Percentiles rank a stretch among this genome's conserved stretches.
Evolutionary conservation across 768 basidiomycete species (phyloP).

Genomic region (Galerina marginata): DNA sequence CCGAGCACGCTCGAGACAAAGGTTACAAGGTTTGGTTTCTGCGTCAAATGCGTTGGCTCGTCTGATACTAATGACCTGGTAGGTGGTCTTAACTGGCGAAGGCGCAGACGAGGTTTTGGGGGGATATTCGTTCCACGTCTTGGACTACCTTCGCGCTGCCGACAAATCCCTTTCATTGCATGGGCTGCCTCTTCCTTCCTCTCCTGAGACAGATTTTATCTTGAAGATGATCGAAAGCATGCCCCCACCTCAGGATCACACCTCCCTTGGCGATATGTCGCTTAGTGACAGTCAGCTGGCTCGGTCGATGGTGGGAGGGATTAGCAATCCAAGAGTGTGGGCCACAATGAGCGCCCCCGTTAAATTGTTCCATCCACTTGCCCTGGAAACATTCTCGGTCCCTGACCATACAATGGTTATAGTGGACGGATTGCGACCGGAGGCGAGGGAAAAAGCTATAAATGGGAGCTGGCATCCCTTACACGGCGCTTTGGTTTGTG

Average conservation of each 20-base stretch:
- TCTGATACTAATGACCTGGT: background rate
- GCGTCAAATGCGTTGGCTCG: background rate
- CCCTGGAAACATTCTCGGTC: background rate
- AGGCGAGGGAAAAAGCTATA: background rate
- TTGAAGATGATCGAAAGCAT: constrained; percentile 3
- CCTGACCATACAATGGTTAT: background rate
- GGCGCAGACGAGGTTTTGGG: background rate
- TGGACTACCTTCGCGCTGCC: background rate
- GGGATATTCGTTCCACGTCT: background rate
- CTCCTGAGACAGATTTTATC: background rate
- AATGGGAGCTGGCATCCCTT: background rate
- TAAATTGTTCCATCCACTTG: background rate
- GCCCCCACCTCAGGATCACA: constrained; percentile 2
- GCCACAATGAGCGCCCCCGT: constrained; percentile 1
- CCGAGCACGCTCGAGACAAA: background rate
- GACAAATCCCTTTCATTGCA: background rate
- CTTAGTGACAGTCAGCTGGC: background rate
- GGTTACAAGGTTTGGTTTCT: background rate
- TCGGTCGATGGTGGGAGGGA: constrained; percentile 1
- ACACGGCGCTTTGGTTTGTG: background rate
- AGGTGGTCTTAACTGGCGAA: constrained; percentile 1
- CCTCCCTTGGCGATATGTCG: background rate
- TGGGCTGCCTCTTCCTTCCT: background rate
- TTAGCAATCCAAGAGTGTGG: constrained; percentile 1
- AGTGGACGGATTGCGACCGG: constrained; percentile 1